Base-by-base conservation (phyloP, 2,329 filamentous ascomycete genomes). In the Pochonia chlamydosporia region DNA sequence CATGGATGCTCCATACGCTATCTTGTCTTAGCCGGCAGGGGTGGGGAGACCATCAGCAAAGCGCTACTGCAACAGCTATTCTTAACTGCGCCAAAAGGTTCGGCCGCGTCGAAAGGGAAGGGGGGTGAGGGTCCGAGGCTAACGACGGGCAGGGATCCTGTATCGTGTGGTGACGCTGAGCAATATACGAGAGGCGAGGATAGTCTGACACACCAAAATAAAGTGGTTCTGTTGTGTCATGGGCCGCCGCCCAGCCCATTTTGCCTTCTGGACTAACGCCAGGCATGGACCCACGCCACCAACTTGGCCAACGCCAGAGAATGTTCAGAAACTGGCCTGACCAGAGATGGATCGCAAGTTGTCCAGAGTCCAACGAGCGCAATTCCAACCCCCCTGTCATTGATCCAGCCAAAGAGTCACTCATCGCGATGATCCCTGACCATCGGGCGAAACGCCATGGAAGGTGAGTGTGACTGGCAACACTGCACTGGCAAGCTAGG, bases 181-280 rank as follows among this genome's bases (percentile, higher is more conserved):
- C 66, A 73, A 74, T 72, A 73, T 73, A 71, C 71, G 69, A 72
- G 65, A 57, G 63, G 63, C 66, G 68, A 66, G 69, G 66, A 67
- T 69, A 62, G 66, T 72, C 71, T 74, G 70, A 75, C 72, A 72
- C 72, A 73, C 64, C 61, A 49, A 68, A 65, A 67, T 69, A 65
- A 69, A 68, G 63, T 68, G 66, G 64, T 55, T 56, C 61, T 55
- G 56, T 56, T 55, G 53, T 59, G 55, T 63, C 59, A 61, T 52
- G 55, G 56, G 51, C 52, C 47, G 46, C 47, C 52, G 45, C 48
- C n/a, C 51, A 53, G 47, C 52, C 52, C 56, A 53, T 54, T 53
- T 53, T 54, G 49, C 49, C 52, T 54, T 58, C 58, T 57, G 57
- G 56, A 59, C 62, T 59, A 63, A 62, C 47, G 52, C 47, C 52